These are phyloP conservation scores for Petunia secreta DNA, from an alignment of 257 asterid genomes.

Conservation along the genomic window DNA sequence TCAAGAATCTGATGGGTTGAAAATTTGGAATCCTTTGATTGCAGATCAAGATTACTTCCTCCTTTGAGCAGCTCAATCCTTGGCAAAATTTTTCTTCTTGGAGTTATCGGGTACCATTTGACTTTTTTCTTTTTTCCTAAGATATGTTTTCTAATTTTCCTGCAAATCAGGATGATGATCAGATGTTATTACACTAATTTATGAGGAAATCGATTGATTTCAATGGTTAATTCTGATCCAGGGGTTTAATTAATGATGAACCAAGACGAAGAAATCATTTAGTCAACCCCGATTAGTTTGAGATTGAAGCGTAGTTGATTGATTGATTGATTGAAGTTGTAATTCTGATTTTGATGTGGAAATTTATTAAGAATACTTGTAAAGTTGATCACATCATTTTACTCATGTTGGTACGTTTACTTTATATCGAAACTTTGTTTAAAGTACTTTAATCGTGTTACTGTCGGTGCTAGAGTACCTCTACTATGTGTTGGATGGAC, in stretches of 20 bases:
- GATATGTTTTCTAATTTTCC: not conserved
- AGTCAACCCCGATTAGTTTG: not conserved
- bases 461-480: no score
- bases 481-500: no score
- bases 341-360: not conserved
- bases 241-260: not conserved
- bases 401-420: no score
- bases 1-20: not conserved
- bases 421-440: no score
- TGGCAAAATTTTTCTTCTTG: conserved; percentile 65
- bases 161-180: not conserved
- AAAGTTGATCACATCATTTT: not conserved
- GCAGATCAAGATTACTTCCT: conserved; percentile 69
- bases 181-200: not conserved
- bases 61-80: conserved; percentile 51
- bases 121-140: no score
- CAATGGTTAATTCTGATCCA: not conserved
- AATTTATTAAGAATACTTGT: not conserved
- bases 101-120: conserved; percentile 66
- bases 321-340: not conserved
- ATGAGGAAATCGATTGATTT: not conserved
- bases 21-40: not conserved
- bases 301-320: not conserved
- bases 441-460: no score
- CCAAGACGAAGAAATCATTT: not conserved